Evolutionary conservation across 495 filamentous ascomycete genomes (phyloP).

Genomic region (Cryomyces antarcticus): DNA sequence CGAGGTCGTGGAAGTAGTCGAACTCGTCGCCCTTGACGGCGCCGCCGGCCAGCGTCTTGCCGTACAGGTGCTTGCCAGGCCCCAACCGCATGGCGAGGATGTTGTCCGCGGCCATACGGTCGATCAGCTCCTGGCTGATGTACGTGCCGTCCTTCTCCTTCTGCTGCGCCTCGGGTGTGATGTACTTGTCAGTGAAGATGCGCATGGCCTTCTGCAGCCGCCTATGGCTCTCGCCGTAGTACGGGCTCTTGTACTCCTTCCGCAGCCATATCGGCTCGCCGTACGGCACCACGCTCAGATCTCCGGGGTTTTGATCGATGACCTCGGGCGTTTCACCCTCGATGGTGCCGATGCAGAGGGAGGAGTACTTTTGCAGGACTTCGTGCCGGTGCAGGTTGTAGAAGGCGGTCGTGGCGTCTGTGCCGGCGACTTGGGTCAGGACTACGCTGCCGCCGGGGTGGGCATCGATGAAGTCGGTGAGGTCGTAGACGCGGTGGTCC

Average conservation of each 20-base stretch:
- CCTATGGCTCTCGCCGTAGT: slow-evolving; percentile 61
- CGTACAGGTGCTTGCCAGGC: slow-evolving; percentile 65
- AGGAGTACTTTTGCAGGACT: slow-evolving; percentile 55
- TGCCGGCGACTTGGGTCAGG: slow-evolving; percentile 65
- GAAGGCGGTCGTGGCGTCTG: slow-evolving; percentile 72
- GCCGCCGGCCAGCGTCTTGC: slow-evolving; percentile 43
- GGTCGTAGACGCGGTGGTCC: slow-evolving; percentile 82
- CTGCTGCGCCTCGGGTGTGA: slow-evolving; percentile 56
- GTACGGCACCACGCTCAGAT: slow-evolving; percentile 57
- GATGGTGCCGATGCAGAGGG: slow-evolving; percentile 57
- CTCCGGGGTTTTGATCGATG: slow-evolving; percentile 46
- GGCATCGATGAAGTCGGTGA: slow-evolving; percentile 77
- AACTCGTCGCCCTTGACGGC: slow-evolving; percentile 60
- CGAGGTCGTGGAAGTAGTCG: slow-evolving; percentile 73
- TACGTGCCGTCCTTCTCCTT: slow-evolving; percentile 57
- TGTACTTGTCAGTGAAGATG: slow-evolving; percentile 49
- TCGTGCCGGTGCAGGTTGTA: slow-evolving; percentile 90
- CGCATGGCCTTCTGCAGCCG: slow-evolving; percentile 50
- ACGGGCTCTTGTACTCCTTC: slow-evolving; percentile 60
- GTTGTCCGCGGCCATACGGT: slow-evolving; percentile 52
- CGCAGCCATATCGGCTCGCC: slow-evolving; percentile 66
- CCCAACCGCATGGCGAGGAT: slow-evolving; percentile 69
- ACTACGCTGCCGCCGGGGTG: slow-evolving; percentile 76
- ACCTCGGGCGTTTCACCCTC: slow-evolving; percentile 56
- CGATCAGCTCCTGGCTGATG: slow-evolving; percentile 59